phyloP scores from a whole-genome alignment of 2,329 filamentous ascomycete genomes.

The Colletotrichum tropicale region DNA sequence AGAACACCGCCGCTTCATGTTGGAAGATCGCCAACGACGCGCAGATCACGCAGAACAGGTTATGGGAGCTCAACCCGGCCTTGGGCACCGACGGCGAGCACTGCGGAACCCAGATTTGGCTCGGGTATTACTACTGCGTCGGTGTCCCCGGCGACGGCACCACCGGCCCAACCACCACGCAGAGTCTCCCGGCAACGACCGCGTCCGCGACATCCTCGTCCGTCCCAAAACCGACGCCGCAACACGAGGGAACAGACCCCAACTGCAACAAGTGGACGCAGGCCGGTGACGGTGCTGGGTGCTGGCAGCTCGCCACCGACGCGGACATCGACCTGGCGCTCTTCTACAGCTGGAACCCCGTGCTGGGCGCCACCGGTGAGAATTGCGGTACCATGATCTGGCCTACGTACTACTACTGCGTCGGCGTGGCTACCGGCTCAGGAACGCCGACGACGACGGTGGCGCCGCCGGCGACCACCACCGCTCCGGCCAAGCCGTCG shows the following conservation, averaged over 20 bases:
- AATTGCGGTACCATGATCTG: slow-evolving; percentile 28
- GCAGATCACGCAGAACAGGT: background rate
- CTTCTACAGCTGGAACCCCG: background rate
- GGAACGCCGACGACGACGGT: background rate
- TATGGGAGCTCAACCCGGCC: background rate
- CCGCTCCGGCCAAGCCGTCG: background rate
- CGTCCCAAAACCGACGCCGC: slow-evolving; percentile 6
- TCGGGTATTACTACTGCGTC: slow-evolving; percentile 28
- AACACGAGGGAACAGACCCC: background rate
- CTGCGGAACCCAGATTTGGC: slow-evolving; percentile 25
- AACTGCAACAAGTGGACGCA: slow-evolving; percentile 20
- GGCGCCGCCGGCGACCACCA: background rate
- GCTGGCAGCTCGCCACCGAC: background rate
- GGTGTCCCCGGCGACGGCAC: background rate
- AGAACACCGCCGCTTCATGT: background rate
- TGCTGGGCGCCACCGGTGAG: slow-evolving; percentile 21
- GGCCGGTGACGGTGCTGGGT: background rate
- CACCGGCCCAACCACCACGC: background rate
- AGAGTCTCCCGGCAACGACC: background rate
- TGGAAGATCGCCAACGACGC: slow-evolving; percentile 2
- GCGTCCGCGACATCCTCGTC: background rate
- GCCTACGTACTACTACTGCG: slow-evolving; percentile 28
- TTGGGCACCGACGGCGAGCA: slow-evolving; percentile 25
- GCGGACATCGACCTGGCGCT: background rate
- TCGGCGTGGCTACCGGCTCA: background rate